Evolutionary conservation across 2,329 filamentous ascomycete species (phyloP), one percentile per base, ranked within the genome.

Genomic region (Aspergillus aculeatinus): DNA sequence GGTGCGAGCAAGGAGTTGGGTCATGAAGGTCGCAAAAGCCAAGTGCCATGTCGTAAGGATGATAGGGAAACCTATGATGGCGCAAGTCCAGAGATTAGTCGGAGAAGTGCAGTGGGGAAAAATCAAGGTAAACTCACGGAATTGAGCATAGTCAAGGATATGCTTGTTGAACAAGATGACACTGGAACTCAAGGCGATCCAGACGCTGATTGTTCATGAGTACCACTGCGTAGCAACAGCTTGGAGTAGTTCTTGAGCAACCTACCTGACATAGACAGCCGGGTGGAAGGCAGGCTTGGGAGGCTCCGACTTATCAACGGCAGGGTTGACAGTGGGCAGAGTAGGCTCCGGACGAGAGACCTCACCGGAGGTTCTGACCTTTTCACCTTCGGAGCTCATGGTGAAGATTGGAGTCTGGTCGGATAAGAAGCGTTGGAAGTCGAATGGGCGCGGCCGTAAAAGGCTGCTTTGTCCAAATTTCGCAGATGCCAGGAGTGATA

Each of bases 151-250:
- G 72, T 94, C 88, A 64, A 98, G 85, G 72, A 99, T 92, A 87
- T 91, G 96, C 86, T 99, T 99, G 88, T 99, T 98, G 89, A 97
- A 98, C 63, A 99, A 83, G 76, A 99, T 99, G 74, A 98, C 92
- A 70, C 89, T 91, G 48, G 92, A 96, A 73, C 91, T 96, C 76
- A 97, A 84, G 61, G 88, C 82, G 74, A 99, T 98, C 95, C 95
- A 99, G 68, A 88, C 83, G 70, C 93, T 96, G 77, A 27, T 10
- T 23, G 27, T 12, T 47, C 29, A 48, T 73, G 58, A 72, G 67
- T 59, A 55, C 35, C 35, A 19, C 25, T 10, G 21, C 42, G 16
- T 9, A 31, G 7, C 5, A 48, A 39, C 25, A 23, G 3, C 19
- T 19, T 21, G 0, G 2, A 44, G 44, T 47, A 27, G 10, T 12